Evolutionary conservation across 75 land plant species (phyloP).

Genomic region (Selaginella moellendorffii): DNA sequence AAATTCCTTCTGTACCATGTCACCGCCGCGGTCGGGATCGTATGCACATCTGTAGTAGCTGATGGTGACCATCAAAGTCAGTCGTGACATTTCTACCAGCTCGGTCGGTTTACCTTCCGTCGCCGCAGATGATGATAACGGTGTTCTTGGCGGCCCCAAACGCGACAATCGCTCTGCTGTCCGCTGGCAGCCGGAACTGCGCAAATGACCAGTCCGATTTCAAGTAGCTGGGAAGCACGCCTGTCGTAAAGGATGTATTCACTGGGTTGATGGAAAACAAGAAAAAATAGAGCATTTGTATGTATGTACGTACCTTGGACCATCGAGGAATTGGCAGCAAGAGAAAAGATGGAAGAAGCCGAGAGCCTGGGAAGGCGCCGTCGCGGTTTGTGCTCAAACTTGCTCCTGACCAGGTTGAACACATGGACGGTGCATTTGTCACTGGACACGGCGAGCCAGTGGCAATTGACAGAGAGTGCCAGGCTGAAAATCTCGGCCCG

Average conservation of each 20-base stretch:
- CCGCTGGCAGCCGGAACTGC: not conserved
- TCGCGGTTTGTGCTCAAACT: too few species aligned
- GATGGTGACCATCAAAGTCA: too few species aligned
- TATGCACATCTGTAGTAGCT: not conserved
- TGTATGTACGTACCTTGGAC: not conserved
- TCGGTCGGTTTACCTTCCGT: not conserved
- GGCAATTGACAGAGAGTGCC: not conserved
- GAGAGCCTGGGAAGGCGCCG: not conserved
- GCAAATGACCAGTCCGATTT: not conserved
- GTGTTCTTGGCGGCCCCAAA: not conserved
- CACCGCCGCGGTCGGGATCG: not conserved
- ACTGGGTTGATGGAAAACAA: not conserved
- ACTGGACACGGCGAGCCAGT: not conserved
- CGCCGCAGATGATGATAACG: not conserved
- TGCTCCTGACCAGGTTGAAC: not conserved
- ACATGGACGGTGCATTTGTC: not conserved
- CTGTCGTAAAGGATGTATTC: not conserved
- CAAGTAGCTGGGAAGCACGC: not conserved
- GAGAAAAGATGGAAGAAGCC: not conserved
- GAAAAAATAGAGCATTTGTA: too few species aligned
- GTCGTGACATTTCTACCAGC: too few species aligned
- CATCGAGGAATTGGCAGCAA: not conserved
- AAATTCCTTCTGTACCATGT: not conserved
- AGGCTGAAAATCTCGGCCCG: not conserved
- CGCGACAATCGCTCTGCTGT: not conserved